Evolutionary conservation across 2,329 filamentous ascomycete species (phyloP).

Genomic region (Stemphylium lycopersici): DNA sequence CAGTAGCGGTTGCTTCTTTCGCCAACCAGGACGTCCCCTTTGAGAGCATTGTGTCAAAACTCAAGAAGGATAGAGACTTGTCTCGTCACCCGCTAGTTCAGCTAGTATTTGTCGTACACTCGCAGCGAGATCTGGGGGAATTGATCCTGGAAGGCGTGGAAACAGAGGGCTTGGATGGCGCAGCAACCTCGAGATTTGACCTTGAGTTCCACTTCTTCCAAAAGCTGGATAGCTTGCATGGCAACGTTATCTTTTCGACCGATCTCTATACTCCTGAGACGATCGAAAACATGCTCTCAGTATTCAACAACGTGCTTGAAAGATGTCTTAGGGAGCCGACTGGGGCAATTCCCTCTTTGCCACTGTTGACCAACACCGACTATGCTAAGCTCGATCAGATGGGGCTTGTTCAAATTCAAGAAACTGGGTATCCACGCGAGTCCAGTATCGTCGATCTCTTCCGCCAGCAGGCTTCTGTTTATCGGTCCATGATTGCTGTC

Average conservation of each 20-base stretch:
- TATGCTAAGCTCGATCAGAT: background rate
- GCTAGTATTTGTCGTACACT: background rate
- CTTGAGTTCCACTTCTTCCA: conserved; percentile 5
- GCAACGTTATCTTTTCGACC: background rate
- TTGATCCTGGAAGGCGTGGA: background rate
- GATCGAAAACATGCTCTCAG: conserved; percentile 6
- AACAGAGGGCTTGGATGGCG: background rate
- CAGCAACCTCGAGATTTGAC: background rate
- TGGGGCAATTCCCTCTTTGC: background rate
- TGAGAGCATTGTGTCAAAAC: conserved; percentile 1
- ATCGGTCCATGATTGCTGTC: conserved; percentile 9
- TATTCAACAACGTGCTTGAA: conserved; percentile 7
- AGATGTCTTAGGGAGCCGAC: conserved; percentile 6
- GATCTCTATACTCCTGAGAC: conserved; percentile 9
- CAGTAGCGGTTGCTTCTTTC: background rate
- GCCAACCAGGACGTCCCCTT: conserved; percentile 4
- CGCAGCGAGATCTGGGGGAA: background rate
- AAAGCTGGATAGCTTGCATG: background rate
- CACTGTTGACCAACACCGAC: background rate
- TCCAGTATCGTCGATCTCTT: conserved; percentile 10
- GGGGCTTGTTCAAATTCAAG: background rate
- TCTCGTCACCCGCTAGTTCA: conserved; percentile 1
- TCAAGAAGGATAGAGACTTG: background rate
- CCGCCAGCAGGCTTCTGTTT: conserved; percentile 2
- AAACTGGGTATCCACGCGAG: conserved; percentile 4